A percentile compares a stretch with the other conserved stretches of the same genome.
These are phyloP conservation scores for Chimonanthus praecox DNA, from an alignment of 164 flowering plant species.

Conservation along the genomic window DNA sequence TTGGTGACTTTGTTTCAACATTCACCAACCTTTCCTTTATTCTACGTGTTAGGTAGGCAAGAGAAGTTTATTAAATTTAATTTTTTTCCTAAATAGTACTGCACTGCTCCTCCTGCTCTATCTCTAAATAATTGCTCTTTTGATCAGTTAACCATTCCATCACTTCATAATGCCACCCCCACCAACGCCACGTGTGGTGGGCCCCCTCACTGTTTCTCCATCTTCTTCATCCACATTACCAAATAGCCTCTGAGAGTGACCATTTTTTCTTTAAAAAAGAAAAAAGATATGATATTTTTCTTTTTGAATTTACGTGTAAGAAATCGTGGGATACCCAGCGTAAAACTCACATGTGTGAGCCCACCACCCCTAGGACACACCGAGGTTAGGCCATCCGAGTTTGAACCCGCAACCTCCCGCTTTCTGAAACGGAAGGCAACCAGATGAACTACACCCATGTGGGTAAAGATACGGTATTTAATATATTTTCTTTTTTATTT, in stretches of 20 bases:
- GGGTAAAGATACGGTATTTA: too few species aligned
- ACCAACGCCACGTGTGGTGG: conserved; percentile 39
- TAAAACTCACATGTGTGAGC: too few species aligned
- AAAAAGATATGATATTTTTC: not conserved
- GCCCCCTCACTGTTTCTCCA: conserved; percentile 7
- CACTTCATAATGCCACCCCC: conserved; percentile 20
- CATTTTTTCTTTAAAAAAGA: too few species aligned
- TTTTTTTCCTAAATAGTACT: not conserved
- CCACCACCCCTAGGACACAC: too few species aligned
- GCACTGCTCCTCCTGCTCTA: not conserved
- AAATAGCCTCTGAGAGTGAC: too few species aligned
- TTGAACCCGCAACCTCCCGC: too few species aligned
- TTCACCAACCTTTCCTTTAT: conserved; percentile 30
- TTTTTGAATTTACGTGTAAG: too few species aligned
- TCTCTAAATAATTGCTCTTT: conserved; percentile 10
- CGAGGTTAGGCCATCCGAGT: too few species aligned
- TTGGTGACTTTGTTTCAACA: conserved; percentile 31
- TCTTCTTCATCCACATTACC: not conserved
- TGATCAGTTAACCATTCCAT: conserved; percentile 9
- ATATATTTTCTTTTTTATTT: too few species aligned
- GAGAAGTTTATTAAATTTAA: conserved; percentile 50
- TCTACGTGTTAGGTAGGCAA: conserved; percentile 62
- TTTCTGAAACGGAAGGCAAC: too few species aligned
- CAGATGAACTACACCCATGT: too few species aligned
- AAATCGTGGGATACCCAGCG: too few species aligned